phyloP scores from a whole-genome alignment of 805 yeast species.

The Spathaspora passalidarum region DNA sequence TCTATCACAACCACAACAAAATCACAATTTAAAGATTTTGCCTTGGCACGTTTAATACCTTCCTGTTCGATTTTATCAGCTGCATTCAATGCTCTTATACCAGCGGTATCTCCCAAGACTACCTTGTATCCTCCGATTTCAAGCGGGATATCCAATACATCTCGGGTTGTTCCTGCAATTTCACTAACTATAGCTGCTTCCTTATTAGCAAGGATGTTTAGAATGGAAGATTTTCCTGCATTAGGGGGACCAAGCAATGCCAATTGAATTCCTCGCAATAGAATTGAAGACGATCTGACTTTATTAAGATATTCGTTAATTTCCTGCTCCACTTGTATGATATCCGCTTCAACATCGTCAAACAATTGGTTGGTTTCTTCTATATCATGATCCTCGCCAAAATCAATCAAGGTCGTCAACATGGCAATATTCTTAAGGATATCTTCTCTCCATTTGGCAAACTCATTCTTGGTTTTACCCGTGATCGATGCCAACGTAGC shows the following conservation, averaged over 20 bases:
- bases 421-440: slow-evolving; percentile 68
- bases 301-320: slow-evolving; percentile 43
- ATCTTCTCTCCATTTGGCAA: slow-evolving; percentile 62
- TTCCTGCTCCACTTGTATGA: slow-evolving; percentile 42
- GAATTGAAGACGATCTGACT: slow-evolving; percentile 56
- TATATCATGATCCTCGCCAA: slow-evolving; percentile 89
- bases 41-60: slow-evolving; percentile 78
- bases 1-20: slow-evolving; percentile 55
- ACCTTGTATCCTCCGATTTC: slow-evolving; percentile 84
- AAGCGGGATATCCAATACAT: slow-evolving; percentile 74
- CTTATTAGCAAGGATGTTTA: slow-evolving; percentile 71
- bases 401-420: slow-evolving; percentile 86
- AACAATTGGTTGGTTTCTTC: slow-evolving; percentile 60
- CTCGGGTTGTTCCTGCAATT: slow-evolving; percentile 93
- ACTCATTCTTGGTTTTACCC: slow-evolving; percentile 59
- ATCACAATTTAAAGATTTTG: slow-evolving; percentile 59
- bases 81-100: slow-evolving; percentile 53
- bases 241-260: slow-evolving; percentile 89
- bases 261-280: slow-evolving; percentile 69
- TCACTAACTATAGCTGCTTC: slow-evolving; percentile 90
- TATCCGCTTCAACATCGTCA: slow-evolving; percentile 43
- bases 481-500: slow-evolving; percentile 72
- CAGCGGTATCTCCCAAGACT: slow-evolving; percentile 89
- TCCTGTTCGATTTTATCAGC: slow-evolving; percentile 66
- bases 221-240: slow-evolving; percentile 89